Percentiles rank a stretch among this genome's conserved stretches.
These are phyloP conservation scores for Fusarium longipes DNA, from an alignment of 2,329 filamentous ascomycete species.

Conservation along the genomic window DNA sequence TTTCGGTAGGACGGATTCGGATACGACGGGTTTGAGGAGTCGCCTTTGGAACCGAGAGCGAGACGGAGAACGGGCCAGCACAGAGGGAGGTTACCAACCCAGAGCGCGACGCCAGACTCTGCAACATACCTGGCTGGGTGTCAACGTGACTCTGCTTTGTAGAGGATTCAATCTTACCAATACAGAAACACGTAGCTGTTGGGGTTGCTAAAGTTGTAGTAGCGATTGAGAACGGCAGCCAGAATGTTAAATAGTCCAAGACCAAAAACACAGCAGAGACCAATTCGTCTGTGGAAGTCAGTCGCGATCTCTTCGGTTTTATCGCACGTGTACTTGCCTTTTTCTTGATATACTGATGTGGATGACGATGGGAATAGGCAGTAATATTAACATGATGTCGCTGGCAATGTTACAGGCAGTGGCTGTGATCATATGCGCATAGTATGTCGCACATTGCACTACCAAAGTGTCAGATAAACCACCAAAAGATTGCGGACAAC, in stretches of 20 bases:
- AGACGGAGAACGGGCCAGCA: conserved; percentile 67
- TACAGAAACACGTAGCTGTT: conserved; percentile 67
- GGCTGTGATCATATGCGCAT: conserved; percentile 60
- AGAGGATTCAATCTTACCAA: conserved; percentile 52
- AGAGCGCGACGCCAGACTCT: conserved; percentile 68
- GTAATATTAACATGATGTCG: conserved; percentile 57
- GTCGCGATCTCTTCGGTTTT: fast-evolving
- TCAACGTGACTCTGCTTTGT: not conserved
- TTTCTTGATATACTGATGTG: conserved; percentile 53
- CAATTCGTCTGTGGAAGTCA: conserved; percentile 57
- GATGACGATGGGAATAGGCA: conserved; percentile 59
- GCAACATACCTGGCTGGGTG: conserved; percentile 57
- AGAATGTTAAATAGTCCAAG: conserved; percentile 67
- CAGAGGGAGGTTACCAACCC: conserved; percentile 70
- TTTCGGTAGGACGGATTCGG: conserved; percentile 27
- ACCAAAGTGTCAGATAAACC: conserved; percentile 7
- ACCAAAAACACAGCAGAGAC: conserved; percentile 65
- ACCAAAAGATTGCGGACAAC: fast-evolving
- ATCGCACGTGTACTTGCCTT: not conserved
- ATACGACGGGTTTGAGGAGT: conserved; percentile 43
- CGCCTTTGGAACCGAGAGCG: conserved; percentile 45
- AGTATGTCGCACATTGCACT: conserved; percentile 59
- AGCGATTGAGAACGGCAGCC: conserved; percentile 69
- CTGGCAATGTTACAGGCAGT: conserved; percentile 61
- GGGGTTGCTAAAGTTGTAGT: conserved; percentile 68